phyloP scores from a whole-genome alignment of 2,329 filamentous ascomycete genomes.

The Neonectria magnoliae region DNA sequence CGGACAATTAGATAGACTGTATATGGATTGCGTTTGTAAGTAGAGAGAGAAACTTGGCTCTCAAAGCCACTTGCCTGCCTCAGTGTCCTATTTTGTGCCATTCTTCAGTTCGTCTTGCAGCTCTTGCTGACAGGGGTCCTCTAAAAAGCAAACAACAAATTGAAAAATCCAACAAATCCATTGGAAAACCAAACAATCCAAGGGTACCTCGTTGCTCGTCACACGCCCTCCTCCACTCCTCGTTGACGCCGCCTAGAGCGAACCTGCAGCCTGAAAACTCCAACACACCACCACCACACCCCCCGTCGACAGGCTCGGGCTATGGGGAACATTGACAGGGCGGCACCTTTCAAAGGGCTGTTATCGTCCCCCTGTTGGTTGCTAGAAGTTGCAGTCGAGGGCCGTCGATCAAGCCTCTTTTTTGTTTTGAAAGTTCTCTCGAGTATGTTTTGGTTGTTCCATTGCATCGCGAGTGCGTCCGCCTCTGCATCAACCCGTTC shows the following conservation, averaged over 20 bases:
- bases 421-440: neutral
- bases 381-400: neutral
- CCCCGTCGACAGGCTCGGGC: slow-evolving; percentile 8
- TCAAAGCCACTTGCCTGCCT: neutral
- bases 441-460: neutral
- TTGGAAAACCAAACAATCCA: neutral
- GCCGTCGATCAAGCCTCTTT: neutral
- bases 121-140: neutral
- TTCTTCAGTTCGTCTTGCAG: neutral
- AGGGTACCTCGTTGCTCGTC: neutral
- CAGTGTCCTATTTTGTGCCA: neutral
- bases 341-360: neutral
- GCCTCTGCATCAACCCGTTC: slow-evolving; percentile 1
- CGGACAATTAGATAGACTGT: neutral
- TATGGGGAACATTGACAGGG: neutral
- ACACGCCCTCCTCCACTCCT: slow-evolving; percentile 13
- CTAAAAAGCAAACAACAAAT: neutral
- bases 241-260: slow-evolving; percentile 9
- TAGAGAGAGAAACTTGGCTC: neutral
- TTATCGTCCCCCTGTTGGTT: neutral
- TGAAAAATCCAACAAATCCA: neutral
- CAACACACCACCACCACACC: slow-evolving; percentile 3
- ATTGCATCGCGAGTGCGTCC: neutral
- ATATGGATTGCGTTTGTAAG: neutral
- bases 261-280: slow-evolving; percentile 1